phyloP scores from a whole-genome alignment of 2,329 filamentous ascomycete genomes.

The Coleophoma crateriformis region DNA sequence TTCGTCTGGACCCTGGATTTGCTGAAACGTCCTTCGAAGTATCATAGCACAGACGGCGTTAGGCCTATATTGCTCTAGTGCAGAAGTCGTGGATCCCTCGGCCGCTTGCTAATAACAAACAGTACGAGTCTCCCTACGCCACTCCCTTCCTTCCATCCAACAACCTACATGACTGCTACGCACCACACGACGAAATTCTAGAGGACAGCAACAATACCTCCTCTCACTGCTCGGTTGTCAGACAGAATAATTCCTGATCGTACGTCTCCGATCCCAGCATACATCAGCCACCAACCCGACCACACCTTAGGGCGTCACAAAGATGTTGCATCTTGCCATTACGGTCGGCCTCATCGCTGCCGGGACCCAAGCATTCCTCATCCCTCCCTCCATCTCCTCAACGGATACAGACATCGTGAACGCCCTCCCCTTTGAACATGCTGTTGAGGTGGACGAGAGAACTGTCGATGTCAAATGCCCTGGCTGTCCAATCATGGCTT shows the following conservation, averaged over 20 bases:
- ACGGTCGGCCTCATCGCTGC: slow-evolving; percentile 13
- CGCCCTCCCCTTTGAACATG: slow-evolving; percentile 32
- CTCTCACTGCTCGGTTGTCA: no score
- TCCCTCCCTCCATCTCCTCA: slow-evolving; percentile 44
- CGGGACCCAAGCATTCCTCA: slow-evolving; percentile 39
- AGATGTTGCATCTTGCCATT: slow-evolving; percentile 5
- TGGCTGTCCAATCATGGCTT: slow-evolving; percentile 40
- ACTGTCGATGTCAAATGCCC: slow-evolving; percentile 45
- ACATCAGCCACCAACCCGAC: background rate
- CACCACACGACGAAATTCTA: background rate
- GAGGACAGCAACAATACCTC: no score
- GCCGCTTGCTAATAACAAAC: no score
- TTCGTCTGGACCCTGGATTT: no score
- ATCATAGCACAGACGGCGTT: no score
- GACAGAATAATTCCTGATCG: background rate
- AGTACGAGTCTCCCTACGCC: background rate
- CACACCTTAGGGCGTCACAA: no score
- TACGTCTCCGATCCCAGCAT: background rate
- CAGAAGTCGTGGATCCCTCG: no score
- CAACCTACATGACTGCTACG: background rate
- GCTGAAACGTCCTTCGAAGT: no score
- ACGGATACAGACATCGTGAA: slow-evolving; percentile 37
- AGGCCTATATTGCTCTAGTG: no score
- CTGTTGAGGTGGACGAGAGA: slow-evolving; percentile 30
- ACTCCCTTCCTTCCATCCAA: background rate